phyloP scores from a whole-genome alignment of 495 filamentous ascomycete genomes.

The Penicillium pancosmium region DNA sequence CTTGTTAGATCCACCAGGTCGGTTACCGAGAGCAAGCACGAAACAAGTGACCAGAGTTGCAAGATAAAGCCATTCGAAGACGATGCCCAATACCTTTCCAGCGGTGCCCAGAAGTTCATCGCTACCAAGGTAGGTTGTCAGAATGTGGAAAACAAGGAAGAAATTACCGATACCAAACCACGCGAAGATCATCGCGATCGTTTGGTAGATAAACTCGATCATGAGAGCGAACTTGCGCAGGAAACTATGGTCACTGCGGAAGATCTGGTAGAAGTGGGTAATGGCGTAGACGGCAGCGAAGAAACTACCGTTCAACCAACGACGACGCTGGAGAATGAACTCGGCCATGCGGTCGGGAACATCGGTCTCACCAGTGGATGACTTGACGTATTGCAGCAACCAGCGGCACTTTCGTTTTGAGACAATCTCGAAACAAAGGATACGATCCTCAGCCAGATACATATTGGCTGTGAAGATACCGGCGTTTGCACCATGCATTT shows the following conservation, averaged over 20 bases:
- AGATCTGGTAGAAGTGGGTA: constrained; percentile 91
- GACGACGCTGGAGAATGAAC: constrained; percentile 91
- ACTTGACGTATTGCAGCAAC: constrained; percentile 98
- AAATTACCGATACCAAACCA: constrained; percentile 99
- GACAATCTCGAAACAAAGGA: constrained; percentile 98
- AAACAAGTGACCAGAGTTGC: constrained; percentile 92
- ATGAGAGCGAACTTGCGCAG: constrained; percentile 86
- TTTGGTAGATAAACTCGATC: constrained; percentile 92
- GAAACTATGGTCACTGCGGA: constrained; percentile 86
- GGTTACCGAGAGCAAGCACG: constrained; percentile 91
- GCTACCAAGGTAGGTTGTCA: constrained; percentile 81
- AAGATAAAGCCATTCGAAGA: constrained; percentile 97
- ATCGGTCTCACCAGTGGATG: constrained; percentile 93
- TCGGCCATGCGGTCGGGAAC: constrained; percentile 95
- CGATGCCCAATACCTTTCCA: constrained; percentile 78
- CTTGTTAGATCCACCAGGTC: constrained; percentile 89
- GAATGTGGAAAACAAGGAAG: constrained; percentile 97
- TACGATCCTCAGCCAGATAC: constrained; percentile 99
- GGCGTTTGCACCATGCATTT: constrained; percentile 92
- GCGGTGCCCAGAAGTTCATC: constrained; percentile 67
- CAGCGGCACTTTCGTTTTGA: constrained; percentile 95
- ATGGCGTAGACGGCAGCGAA: constrained; percentile 97
- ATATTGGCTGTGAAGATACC: constrained; percentile 99
- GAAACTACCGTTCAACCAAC: constrained; percentile 98
- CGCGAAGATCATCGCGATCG: constrained; percentile 94